A percentile compares a stretch with the other conserved stretches of the same genome.
These are phyloP conservation scores for Fomitopsis pulvina DNA, from an alignment of 768 basidiomycete species.

Conservation along the genomic window DNA sequence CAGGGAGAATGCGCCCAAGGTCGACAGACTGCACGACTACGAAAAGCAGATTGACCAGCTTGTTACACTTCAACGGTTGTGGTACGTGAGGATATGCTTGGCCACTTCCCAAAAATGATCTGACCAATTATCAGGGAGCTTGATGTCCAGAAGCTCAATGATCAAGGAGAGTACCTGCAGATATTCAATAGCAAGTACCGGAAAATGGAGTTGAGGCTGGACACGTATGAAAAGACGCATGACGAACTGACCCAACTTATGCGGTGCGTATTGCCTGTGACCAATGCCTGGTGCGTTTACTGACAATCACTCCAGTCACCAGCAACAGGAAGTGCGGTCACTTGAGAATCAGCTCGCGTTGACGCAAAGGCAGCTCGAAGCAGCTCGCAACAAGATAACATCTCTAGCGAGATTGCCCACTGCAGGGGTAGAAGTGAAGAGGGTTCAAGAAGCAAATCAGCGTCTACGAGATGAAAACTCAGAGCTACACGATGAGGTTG, in stretches of 20 bases:
- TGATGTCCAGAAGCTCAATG: conserved; percentile 67
- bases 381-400: conserved; percentile 18
- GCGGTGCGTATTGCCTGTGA: conserved; percentile 35
- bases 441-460: conserved; percentile 45
- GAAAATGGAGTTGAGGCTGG: conserved; percentile 60
- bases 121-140: conserved; percentile 47
- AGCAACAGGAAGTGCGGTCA: conserved; percentile 55
- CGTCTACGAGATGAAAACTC: conserved; percentile 54
- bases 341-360: conserved; percentile 51
- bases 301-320: conserved; percentile 11
- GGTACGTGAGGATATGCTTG: conserved; percentile 41
- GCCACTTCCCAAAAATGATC: background rate
- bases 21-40: conserved; percentile 76
- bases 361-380: conserved; percentile 36
- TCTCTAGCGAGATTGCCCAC: conserved; percentile 4
- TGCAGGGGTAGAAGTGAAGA: conserved; percentile 28
- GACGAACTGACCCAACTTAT: conserved; percentile 49
- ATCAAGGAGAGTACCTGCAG: conserved; percentile 52
- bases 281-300: background rate
- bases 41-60: conserved; percentile 85
- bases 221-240: conserved; percentile 50
- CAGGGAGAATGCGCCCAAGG: conserved; percentile 76
- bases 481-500: conserved; percentile 45
- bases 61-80: conserved; percentile 66
- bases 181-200: conserved; percentile 49